Evolutionary conservation across 169 alveolate species (phyloP).

Genomic region (Perkinsus marinus): DNA sequence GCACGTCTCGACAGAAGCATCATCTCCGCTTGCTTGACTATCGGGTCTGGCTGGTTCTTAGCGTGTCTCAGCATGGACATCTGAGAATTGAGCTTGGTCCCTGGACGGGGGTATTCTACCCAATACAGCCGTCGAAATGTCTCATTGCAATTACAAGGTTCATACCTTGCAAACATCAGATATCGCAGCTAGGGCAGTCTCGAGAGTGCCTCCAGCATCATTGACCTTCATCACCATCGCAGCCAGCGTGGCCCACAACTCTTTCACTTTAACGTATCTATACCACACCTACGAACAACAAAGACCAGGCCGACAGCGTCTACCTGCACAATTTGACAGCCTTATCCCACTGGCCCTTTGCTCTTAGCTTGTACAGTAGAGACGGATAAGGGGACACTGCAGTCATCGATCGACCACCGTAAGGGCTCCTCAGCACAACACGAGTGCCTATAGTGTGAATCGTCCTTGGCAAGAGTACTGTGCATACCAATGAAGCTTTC

Average conservation of each 20-base stretch:
- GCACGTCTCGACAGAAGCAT: neutral
- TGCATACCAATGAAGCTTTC: slow-evolving; percentile 50
- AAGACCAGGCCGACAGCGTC: neutral
- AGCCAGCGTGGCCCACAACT: slow-evolving; percentile 66
- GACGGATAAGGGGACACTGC: slow-evolving; percentile 60
- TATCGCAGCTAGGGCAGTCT: slow-evolving; percentile 69
- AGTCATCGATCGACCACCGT: slow-evolving; percentile 51
- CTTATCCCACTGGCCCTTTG: slow-evolving; percentile 59
- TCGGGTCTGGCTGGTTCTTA: neutral
- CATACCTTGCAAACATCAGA: slow-evolving; percentile 66
- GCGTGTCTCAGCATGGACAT: neutral
- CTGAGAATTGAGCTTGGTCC: neutral
- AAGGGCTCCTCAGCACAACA: slow-evolving; percentile 48
- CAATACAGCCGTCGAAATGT: too few relatives aligned
- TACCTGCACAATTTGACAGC: slow-evolving; percentile 61
- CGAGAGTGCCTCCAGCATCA: slow-evolving; percentile 39
- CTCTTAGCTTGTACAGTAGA: slow-evolving; percentile 45
- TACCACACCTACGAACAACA: too few relatives aligned
- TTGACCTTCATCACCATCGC: slow-evolving; percentile 55
- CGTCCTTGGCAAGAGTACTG: neutral
- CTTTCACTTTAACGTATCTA: slow-evolving; percentile 46
- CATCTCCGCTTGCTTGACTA: neutral
- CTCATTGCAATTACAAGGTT: too few relatives aligned
- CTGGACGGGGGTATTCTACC: too few relatives aligned
- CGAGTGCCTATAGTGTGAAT: slow-evolving; percentile 40